Evolutionary conservation across 108 stramenopile species (phyloP), one percentile per base, ranked within the genome.

Genomic region (Fistulifera pelliculosa): DNA sequence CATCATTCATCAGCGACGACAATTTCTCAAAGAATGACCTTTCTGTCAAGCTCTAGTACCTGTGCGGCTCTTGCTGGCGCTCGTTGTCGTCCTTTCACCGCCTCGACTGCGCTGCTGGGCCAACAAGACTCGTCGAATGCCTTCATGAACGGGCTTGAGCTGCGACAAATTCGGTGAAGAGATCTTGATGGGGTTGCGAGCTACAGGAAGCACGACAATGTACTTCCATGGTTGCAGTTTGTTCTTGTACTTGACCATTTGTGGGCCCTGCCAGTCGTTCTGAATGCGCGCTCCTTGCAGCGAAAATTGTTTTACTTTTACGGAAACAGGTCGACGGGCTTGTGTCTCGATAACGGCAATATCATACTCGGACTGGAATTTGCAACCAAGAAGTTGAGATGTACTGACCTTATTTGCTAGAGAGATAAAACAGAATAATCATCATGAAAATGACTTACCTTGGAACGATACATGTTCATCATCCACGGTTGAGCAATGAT

Each of bases 171-270:
- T 88, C 45, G 91, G 91, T 22, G 72, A 73, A 8, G 87, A 87
- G 63, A 93, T 93, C 73, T 93, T 93, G 79, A 93, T 88, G 17
- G 91, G 91, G 61, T 93, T 88, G 4, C 85, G 71, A 22, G 79
- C 67, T 1, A 88, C 81, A 8, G 91, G 91, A 26, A 93, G 59
- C 4, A 86, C 61, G 25, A 87, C 86, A 68, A 93, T 83, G 63
- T 86, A 93, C 58, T 88, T 87, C 84, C 86, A 86, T 27, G 91
- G 91, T 47, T 87, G 85, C 26, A 87, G 70, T 60, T 87, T 86
- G 68, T 88, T 88, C 78, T 93, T 93, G 77, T 87, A 88, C 67
- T 93, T 87, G 57, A 86, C 87, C 83, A 88, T 93, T 70, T 88
- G 91, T 0, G 91, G 91, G 31, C 91, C 91, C 59, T 93, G 86